Base-by-base conservation (phyloP, 208 protist genomes). In the Crithidia brevicula region DNA sequence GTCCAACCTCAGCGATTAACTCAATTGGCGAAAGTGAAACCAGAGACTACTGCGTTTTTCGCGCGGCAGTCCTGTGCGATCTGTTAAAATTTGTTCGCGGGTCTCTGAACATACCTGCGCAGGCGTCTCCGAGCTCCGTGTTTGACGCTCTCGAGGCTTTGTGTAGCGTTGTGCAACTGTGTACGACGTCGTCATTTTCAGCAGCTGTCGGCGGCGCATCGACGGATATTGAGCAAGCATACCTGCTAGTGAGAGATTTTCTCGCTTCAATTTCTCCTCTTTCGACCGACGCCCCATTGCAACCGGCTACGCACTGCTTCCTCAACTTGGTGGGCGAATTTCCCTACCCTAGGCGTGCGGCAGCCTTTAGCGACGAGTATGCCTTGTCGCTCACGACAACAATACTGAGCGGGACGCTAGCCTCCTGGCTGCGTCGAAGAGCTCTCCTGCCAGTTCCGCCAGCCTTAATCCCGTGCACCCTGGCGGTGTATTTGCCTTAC, bases 401-500 rank as follows among this genome's bases (percentile, higher is more conserved):
- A 25, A 47, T 65, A 11, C 11, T 76, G 46, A 65, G 46, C 53
- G 36, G 30, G n/a, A 20, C 60, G n/a, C 45, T 76, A 47, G 31
- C 42, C 3, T 53, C 45, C 20, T 76, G 70, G 70, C 30, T 66
- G 43, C 60, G 9, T 23, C 40, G 56, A 9, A 23, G 43, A 3
- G 15, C 59, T 27, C 9, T 30, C 8, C 31, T 51, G 16, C 8
- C 47, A 15, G 20, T 38, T 34, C 62, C 47, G 25, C 70, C 70
- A 5, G 70, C 70, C 6, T 60, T 70, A 25, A 15, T 76, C 8
- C 61, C 70, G 38, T 70, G 61, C 31, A 36, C 31, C 9, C 43
- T 76, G 25, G 70, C 70, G 18, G 46, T 70, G 36, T 52, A 61
- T 30, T 28, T 76, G 23, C 70, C 70, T 2, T 76, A 66, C n/a